Percentiles rank a stretch among this genome's conserved stretches.
Conservation (phyloP, 2,329 filamentous ascomycete genomes). For the Fusarium xylarioides region DNA sequence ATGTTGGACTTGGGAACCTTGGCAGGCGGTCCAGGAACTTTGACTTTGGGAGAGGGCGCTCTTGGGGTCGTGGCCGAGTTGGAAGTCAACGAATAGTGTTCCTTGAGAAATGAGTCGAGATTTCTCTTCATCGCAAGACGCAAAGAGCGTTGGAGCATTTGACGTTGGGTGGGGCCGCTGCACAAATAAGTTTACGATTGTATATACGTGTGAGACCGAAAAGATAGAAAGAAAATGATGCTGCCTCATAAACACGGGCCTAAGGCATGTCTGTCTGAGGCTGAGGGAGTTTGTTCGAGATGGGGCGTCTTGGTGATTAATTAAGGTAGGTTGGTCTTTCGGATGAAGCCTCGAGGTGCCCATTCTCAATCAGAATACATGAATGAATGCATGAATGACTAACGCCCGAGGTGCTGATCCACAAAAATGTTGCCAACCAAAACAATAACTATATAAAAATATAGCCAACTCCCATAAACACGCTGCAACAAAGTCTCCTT, state of each 20-base stretch:
- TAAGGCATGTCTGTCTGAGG: not conserved
- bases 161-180: not conserved
- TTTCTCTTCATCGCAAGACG: conserved; percentile 49
- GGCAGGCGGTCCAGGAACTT: not conserved
- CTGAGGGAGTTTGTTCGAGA: not conserved
- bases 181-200: not conserved
- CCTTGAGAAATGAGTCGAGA: conserved; percentile 41
- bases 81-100: conserved; percentile 15
- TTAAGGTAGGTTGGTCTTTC: not conserved
- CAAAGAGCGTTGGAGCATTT: not conserved
- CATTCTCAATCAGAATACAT: conserved; percentile 11
- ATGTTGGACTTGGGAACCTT: conserved; percentile 20
- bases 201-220: not conserved
- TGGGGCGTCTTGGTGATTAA: conserved; percentile 14
- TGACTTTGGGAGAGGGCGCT: not conserved
- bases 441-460: not conserved
- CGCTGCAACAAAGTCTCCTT: not conserved
- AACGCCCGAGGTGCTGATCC: not conserved
- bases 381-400: not conserved
- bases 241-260: not conserved
- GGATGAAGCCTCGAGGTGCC: not conserved
- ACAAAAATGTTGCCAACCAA: not conserved
- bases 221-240: not conserved
- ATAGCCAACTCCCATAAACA: not conserved
- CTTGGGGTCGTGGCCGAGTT: not conserved